Evolutionary conservation across 164 flowering plant genomes (phyloP), one percentile per base, ranked within the genome.

Genomic region (Echeveria elegans): DNA sequence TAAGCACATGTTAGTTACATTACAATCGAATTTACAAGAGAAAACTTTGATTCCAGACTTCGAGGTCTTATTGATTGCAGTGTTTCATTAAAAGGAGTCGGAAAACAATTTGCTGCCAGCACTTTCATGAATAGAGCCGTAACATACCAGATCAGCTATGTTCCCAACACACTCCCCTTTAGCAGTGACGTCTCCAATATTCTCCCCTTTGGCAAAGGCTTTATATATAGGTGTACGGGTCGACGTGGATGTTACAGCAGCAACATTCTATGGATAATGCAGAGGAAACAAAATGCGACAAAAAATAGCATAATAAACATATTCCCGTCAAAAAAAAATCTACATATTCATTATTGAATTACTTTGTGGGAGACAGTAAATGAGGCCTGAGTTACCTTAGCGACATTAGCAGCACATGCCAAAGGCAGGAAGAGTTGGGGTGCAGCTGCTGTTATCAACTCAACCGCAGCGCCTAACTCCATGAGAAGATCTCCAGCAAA

Each of bases 161-260:
- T 95, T 95, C 38, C 97, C 92, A 76, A 95, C 96, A 77, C 99
- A 92, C 78, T 95, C 99, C 71, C 99, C 99, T 81, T 95, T 95
- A 15, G 99, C 99, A 71, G 99, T 95, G 58, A 95, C 96, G 84
- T 95, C 99, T 43, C 99, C 99, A 67, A 95, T 89, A 73, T 95
- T 95, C 74, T 95, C 99, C 68, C 99, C 99, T 78, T 75, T 90
- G 24, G 99, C 99, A 85, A 95, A 95, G 64, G 99, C 99, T 80
- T 95, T 95, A 79, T 95, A 95, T 56, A 95, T 95, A 68, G 99
- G 99, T 31, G 97, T 86, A 38, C 99, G 93, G 58, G 99, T 95
- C 69, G 99, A 92, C 68, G 99, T 95, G 70, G 99, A 91, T 67
- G 99, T 88, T 36, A 95, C 99, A 67, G 99, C 97, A 73, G 79